Evolutionary conservation across 768 basidiomycete genomes (phyloP).

Genomic region (Boletus barrowsii): DNA sequence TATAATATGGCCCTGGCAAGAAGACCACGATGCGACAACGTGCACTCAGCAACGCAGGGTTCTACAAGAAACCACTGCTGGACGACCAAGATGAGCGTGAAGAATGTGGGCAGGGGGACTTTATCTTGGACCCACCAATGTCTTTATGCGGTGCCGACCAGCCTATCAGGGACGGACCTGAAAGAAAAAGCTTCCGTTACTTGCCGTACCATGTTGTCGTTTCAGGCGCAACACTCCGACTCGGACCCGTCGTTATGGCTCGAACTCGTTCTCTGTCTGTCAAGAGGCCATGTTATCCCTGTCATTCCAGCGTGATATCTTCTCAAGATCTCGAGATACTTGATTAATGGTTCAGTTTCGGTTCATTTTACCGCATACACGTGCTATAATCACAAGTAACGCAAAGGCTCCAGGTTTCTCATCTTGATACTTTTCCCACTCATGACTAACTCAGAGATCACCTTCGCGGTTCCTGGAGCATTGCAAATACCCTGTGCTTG

Average conservation of each 20-base stretch:
- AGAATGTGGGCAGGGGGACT: neutral
- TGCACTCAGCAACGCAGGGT: conserved; percentile 6
- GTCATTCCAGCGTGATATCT: too few species aligned
- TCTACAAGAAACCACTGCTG: neutral
- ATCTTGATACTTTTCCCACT: conserved; percentile 59
- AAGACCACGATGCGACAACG: conserved; percentile 9
- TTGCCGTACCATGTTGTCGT: too few species aligned
- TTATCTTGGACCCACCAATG: conserved; percentile 5
- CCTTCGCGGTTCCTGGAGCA: conserved; percentile 79
- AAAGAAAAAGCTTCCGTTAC: neutral
- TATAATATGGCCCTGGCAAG: conserved; percentile 3
- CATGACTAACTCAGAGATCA: conserved; percentile 67
- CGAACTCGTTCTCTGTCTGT: too few species aligned
- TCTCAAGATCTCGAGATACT: too few species aligned
- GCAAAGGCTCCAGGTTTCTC: conserved; percentile 42
- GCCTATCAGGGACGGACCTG: conserved; percentile 8
- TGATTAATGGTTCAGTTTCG: too few species aligned
- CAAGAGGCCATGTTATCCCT: too few species aligned
- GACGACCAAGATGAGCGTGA: neutral
- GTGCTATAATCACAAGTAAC: conserved; percentile 21
- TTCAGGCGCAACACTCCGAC: too few species aligned
- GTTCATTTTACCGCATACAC: too few species aligned
- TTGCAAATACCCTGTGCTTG: conserved; percentile 66
- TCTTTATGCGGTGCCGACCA: conserved; percentile 4
- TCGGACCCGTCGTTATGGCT: too few species aligned